Conservation (phyloP, 768 basidiomycete genomes). For the Serpula lacrymans region DNA sequence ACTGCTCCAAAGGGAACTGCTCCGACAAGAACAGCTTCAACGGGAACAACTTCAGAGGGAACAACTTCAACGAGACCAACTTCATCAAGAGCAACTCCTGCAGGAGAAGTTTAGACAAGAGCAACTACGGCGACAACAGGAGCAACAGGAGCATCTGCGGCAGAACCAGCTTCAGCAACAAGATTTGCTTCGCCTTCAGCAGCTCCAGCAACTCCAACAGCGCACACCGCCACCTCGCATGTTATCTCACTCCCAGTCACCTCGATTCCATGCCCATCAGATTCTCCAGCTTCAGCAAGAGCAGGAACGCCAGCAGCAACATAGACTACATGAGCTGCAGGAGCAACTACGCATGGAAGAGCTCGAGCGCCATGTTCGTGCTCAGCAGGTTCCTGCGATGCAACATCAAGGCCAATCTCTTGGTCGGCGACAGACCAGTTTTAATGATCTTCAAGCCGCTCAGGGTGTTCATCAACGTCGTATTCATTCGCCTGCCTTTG, state of each 20-base stretch:
- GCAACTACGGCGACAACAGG: slow-evolving; percentile 32
- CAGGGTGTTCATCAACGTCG: slow-evolving; percentile 45
- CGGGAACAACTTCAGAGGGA: slow-evolving; percentile 15
- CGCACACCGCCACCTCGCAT: slow-evolving; percentile 71
- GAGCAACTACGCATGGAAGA: slow-evolving; percentile 66
- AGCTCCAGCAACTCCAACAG: slow-evolving; percentile 28
- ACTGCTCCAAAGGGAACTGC: slow-evolving; percentile 32
- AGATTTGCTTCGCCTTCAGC: slow-evolving; percentile 35
- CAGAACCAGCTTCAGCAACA: slow-evolving; percentile 23
- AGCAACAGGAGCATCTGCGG: slow-evolving; percentile 11
- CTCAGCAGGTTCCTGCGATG: slow-evolving; percentile 48
- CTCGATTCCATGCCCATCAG: slow-evolving; percentile 76
- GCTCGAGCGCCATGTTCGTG: slow-evolving; percentile 58
- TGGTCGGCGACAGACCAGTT: slow-evolving; percentile 37
- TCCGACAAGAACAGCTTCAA: slow-evolving; percentile 34
- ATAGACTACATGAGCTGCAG: slow-evolving; percentile 56
- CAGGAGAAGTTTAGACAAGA: slow-evolving; percentile 46
- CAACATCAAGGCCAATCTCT: slow-evolving; percentile 39
- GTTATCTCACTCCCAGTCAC: slow-evolving; percentile 71
- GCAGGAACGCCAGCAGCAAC: slow-evolving; percentile 56
- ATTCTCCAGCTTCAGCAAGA: slow-evolving; percentile 66
- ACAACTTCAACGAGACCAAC: slow-evolving; percentile 19
- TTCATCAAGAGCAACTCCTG: slow-evolving; percentile 34
- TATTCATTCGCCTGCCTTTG: slow-evolving; percentile 40
- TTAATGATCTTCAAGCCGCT: slow-evolving; percentile 46